Evolutionary conservation across 371 early-diverging fungal genomes (phyloP), one percentile per base, ranked within the genome.

Genomic region (Mucor circinelloides): DNA sequence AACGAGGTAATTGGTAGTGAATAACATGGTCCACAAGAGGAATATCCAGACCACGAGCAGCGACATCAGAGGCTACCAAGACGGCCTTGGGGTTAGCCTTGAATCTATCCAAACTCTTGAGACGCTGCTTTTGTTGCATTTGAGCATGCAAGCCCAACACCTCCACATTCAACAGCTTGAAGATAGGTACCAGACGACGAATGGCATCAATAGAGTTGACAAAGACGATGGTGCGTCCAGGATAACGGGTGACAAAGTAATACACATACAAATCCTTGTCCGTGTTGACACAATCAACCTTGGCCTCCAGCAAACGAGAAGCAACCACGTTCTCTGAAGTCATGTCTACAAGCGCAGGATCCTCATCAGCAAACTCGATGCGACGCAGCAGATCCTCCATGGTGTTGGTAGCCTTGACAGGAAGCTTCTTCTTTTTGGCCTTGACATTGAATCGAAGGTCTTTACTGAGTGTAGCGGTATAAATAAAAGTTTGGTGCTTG

Each of bases 1-100:
- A 95, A 68, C 94, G 82, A 12, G 99, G 99, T 80, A 99, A 96
- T 50, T 97, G 97, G 70, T 94, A 89, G 79, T 99, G 99, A 81
- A 99, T 94, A 12, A 99, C 99, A 75, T 95, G 92, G 63, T 94
- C 94, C 21, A 99, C 95, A 57, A 95, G 89, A 19, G 98, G 96
- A 69, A 99, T 94, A 84, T 99, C 98, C 68, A 99, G 85, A 63
- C 99, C 99, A 77, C 98, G 90, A 32, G 97, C 93, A 58, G 95
- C 97, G 1, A 98, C 94, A 79, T 97, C 98, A 34, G 93, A 93
- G 13, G 95, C 94, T 10, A 97, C 85, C 71, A 98, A 76, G 0
- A 96, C 88, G 0, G 89, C 89, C 57, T 85, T 83, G 3, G 80
- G 76, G 25, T 87, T 89, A 2, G 84, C 73, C 70, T 89, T 91